Evolutionary conservation across 2,329 filamentous ascomycete genomes (phyloP).

Genomic region (Fusarium gaditjirri): DNA sequence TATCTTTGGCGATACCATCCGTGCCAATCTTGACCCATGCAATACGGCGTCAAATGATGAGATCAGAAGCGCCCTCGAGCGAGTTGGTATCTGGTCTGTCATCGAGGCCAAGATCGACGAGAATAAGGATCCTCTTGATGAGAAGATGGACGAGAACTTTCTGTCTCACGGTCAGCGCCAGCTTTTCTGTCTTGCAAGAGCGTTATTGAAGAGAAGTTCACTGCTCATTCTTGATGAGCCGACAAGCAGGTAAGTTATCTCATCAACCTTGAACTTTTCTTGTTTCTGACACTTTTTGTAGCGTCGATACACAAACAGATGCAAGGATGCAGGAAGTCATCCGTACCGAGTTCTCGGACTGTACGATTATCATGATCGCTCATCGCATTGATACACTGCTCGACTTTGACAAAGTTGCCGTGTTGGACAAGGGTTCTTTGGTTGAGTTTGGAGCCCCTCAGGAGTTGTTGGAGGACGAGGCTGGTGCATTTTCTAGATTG

Average conservation of each 20-base stretch:
- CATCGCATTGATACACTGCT: constrained; percentile 48
- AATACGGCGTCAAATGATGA: constrained; percentile 51
- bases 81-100: constrained; percentile 58
- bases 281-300: constrained; percentile 19
- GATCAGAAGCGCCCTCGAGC: constrained; percentile 57
- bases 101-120: constrained; percentile 54
- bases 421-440: constrained; percentile 45
- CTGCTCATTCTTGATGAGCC: constrained; percentile 53
- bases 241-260: constrained; percentile 49
- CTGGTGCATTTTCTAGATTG: constrained; percentile 40
- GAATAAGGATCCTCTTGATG: constrained; percentile 43
- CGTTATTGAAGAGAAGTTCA: constrained; percentile 43
- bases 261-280: neutral
- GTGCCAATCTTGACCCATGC: constrained; percentile 62
- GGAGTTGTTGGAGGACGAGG: constrained; percentile 34
- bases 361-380: constrained; percentile 51
- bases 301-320: constrained; percentile 47
- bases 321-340: constrained; percentile 46
- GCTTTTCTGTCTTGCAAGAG: constrained; percentile 48
- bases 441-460: constrained; percentile 45
- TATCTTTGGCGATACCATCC: constrained; percentile 60
- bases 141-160: constrained; percentile 51
- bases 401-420: constrained; percentile 49
- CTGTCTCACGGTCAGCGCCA: constrained; percentile 50
- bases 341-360: constrained; percentile 44